Evolutionary conservation across 345 rosid genomes (phyloP).

Genomic region (Populus davidiana): DNA sequence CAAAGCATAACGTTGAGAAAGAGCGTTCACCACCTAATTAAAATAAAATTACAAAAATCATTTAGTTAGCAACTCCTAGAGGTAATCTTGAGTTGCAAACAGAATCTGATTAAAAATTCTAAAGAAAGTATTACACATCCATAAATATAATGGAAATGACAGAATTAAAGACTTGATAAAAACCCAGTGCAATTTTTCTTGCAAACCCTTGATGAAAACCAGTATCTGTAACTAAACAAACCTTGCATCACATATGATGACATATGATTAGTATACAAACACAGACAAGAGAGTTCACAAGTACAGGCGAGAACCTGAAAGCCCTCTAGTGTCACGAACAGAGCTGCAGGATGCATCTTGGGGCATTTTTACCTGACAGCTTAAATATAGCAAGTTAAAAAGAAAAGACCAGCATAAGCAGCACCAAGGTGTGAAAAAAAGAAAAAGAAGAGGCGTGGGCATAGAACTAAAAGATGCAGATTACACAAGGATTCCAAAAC

Average conservation of each 20-base stretch:
- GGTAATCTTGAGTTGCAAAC: not conserved
- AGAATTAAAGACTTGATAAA: no score
- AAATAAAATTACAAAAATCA: conserved; percentile 15
- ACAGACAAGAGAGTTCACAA: not conserved
- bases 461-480: not conserved
- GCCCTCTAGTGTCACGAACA: conserved; percentile 88
- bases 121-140: not conserved
- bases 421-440: not conserved
- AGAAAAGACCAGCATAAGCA: not conserved
- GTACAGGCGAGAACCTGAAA: conserved; percentile 54
- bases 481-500: conserved; percentile 2
- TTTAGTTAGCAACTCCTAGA: not conserved
- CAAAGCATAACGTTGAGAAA: conserved; percentile 92
- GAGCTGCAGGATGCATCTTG: conserved; percentile 78
- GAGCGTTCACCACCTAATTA: conserved; percentile 92
- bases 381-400: not conserved
- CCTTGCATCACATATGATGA: not conserved
- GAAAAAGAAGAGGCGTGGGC: not conserved
- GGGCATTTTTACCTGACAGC: conserved; percentile 87
- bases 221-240: not conserved
- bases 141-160: no score
- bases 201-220: not conserved
- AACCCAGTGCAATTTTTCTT: not conserved
- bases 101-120: not conserved
- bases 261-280: not conserved